phyloP scores from a whole-genome alignment of 805 yeast species.

The Starmerella kuoi region DNA sequence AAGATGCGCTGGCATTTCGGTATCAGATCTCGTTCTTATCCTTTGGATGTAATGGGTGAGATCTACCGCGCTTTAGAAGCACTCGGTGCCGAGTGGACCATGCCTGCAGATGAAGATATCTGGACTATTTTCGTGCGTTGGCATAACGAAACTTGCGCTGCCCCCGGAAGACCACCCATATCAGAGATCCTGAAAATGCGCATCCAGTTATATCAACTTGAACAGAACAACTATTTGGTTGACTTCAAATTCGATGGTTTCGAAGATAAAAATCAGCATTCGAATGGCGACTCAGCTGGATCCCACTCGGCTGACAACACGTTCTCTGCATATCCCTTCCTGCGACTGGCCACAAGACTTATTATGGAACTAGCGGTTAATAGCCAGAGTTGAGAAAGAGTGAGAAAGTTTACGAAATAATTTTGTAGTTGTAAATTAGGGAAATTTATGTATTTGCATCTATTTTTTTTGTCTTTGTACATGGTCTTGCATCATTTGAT shows the following conservation, averaged over 20 bases:
- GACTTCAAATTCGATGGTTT: constrained; percentile 98
- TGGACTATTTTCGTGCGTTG: constrained; percentile 96
- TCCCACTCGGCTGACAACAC: constrained; percentile 52
- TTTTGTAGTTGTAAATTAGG: not conserved
- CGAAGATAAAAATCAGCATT: constrained; percentile 39
- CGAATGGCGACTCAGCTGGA: too few species aligned
- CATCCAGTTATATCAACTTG: constrained; percentile 88
- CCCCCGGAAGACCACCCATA: constrained; percentile 18
- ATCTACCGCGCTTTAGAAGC: constrained; percentile 87
- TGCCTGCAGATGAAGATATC: constrained; percentile 83
- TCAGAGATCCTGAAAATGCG: constrained; percentile 86
- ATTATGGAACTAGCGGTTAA: constrained; percentile 97
- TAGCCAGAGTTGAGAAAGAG: constrained; percentile 37
- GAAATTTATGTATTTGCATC: not conserved
- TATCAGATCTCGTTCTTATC: constrained; percentile 87
- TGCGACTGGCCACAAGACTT: constrained; percentile 80
- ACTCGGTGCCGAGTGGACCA: constrained; percentile 94
- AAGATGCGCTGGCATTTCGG: constrained; percentile 99
- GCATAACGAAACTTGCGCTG: constrained; percentile 40
- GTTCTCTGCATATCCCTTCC: constrained; percentile 90
- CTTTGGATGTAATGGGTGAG: constrained; percentile 97
- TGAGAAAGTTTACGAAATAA: not conserved
- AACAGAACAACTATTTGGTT: constrained; percentile 88
- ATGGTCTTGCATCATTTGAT: too few species aligned
- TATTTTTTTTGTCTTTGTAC: not conserved